A percentile compares a stretch with the other conserved stretches of the same genome.
Evolutionary conservation across 371 early-diverging fungal species (phyloP).

Genomic region (Circinella umbellata): DNA sequence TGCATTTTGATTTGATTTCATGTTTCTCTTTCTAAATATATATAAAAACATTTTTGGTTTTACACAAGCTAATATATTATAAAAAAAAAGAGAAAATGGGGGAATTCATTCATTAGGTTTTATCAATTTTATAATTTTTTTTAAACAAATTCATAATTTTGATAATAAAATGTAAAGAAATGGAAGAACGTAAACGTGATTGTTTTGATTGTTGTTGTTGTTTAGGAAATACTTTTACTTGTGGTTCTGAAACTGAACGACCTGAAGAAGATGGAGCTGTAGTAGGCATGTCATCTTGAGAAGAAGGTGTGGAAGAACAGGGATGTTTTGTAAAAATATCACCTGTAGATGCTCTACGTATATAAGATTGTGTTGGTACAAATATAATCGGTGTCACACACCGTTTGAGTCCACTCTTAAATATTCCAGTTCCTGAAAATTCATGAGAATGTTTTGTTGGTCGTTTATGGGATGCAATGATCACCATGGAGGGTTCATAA

Average conservation of each 20-base stretch:
- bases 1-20: too few species aligned
- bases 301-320: background rate
- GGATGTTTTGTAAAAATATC: constrained; percentile 17
- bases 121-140: background rate
- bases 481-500: constrained; percentile 18
- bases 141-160: background rate
- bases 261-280: background rate
- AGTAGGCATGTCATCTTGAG: background rate
- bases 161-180: background rate
- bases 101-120: too few species aligned
- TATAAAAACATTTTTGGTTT: too few species aligned
- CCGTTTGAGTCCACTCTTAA: constrained; percentile 14
- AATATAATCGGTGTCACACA: constrained; percentile 11
- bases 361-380: constrained; percentile 4
- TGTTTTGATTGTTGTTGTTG: background rate
- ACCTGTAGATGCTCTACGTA: constrained; percentile 10
- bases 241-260: constrained; percentile 4
- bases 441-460: constrained; percentile 8
- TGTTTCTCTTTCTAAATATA: too few species aligned
- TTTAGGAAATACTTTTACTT: background rate
- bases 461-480: background rate
- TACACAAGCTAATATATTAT: too few species aligned
- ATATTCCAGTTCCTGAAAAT: constrained; percentile 23
- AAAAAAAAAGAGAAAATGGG: too few species aligned
- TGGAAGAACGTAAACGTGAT: background rate